These are phyloP conservation scores for Naganishia vaughanmartiniae DNA, from an alignment of 768 basidiomycete species.

Conservation along the genomic window DNA sequence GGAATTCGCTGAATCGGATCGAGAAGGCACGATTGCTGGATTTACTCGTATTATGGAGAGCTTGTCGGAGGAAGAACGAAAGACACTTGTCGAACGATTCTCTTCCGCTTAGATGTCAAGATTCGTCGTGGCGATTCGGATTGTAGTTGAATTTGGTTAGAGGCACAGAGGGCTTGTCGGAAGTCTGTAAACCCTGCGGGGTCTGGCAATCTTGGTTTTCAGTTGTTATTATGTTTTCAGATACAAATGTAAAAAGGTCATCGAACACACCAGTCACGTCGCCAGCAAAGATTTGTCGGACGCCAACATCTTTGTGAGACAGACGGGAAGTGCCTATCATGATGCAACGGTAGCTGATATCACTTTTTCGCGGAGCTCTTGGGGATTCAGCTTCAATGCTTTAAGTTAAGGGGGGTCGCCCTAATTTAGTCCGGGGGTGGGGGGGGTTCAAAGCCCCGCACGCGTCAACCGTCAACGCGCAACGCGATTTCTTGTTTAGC, in stretches of 20 bases:
- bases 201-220: background rate
- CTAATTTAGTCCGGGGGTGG: too few relatives aligned
- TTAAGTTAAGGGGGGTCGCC: too few relatives aligned
- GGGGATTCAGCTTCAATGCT: too few relatives aligned
- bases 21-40: conserved; percentile 71
- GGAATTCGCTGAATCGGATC: conserved; percentile 68
- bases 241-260: conserved; percentile 12
- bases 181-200: background rate
- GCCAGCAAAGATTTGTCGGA: too few relatives aligned
- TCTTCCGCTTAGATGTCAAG: conserved; percentile 14
- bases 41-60: conserved; percentile 70
- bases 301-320: too few relatives aligned
- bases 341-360: too few relatives aligned
- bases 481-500: too few relatives aligned
- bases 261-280: too few relatives aligned
- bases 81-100: conserved; percentile 56
- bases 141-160: background rate
- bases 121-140: background rate
- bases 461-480: too few relatives aligned
- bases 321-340: too few relatives aligned
- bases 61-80: conserved; percentile 70
- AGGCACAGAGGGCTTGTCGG: background rate
- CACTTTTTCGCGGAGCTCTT: too few relatives aligned
- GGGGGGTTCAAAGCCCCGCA: too few relatives aligned
- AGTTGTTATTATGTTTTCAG: conserved; percentile 2